Conservation (phyloP, 1,284 basidiomycete species). For the Tilletia indica region DNA sequence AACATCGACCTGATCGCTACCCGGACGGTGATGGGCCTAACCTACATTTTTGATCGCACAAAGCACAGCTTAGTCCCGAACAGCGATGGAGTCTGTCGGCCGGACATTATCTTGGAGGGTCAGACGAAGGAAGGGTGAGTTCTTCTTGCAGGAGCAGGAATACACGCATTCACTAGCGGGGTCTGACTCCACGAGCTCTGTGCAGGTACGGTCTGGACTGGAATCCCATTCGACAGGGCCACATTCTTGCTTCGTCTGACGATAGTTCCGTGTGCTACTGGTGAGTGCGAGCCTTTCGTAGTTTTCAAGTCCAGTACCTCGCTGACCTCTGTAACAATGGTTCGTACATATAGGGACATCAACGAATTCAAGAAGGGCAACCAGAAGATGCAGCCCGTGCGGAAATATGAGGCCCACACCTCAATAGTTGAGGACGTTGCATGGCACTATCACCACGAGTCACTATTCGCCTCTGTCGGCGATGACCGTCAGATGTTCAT, state of each 20-base stretch:
- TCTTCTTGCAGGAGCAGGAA: too few relatives aligned
- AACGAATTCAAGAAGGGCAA: slow-evolving; percentile 82
- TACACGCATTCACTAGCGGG: background rate
- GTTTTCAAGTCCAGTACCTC: background rate
- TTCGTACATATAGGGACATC: slow-evolving; percentile 73
- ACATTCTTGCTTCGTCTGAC: slow-evolving; percentile 88
- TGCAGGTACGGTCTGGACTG: slow-evolving; percentile 85
- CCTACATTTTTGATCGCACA: slow-evolving; percentile 91
- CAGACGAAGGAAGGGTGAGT: slow-evolving; percentile 85
- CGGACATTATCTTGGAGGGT: slow-evolving; percentile 84
- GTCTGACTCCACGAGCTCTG: slow-evolving; percentile 15
- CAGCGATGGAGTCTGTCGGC: slow-evolving; percentile 73
- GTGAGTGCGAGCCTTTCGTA: slow-evolving; percentile 60
- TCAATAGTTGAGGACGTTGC: slow-evolving; percentile 80
- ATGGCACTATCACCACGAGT: slow-evolving; percentile 83
- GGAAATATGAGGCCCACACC: slow-evolving; percentile 70
- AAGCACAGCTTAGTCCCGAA: slow-evolving; percentile 93
- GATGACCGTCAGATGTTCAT: slow-evolving; percentile 92
- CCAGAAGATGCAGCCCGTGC: slow-evolving; percentile 74
- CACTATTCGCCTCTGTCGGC: slow-evolving; percentile 90
- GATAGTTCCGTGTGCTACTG: slow-evolving; percentile 95
- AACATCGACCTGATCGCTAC: slow-evolving; percentile 96
- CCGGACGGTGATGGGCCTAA: slow-evolving; percentile 84
- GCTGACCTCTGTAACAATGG: background rate
- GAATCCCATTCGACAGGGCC: slow-evolving; percentile 77